Conservation (phyloP, 495 filamentous ascomycete genomes). For the Glarea lozoyensis region DNA sequence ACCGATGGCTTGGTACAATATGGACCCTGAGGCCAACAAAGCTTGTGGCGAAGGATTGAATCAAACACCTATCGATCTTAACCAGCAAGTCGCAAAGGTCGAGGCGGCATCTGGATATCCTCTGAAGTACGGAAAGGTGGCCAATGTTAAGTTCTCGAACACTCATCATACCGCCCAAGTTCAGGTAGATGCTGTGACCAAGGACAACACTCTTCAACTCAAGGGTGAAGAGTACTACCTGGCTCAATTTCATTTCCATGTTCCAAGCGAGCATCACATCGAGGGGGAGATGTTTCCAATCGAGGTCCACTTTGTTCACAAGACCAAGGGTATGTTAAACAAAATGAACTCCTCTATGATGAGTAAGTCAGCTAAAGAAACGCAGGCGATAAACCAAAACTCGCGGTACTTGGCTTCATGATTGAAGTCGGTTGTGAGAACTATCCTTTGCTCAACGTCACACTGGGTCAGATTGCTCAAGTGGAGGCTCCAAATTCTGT, state of each 20-base stretch:
- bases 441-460: constrained; percentile 40
- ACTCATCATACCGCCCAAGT: constrained; percentile 32
- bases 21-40: constrained; percentile 33
- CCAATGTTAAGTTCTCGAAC: constrained; percentile 14
- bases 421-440: constrained; percentile 42
- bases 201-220: constrained; percentile 20
- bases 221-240: background rate
- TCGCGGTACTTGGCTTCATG: constrained; percentile 50
- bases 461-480: constrained; percentile 40
- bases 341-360: constrained; percentile 12
- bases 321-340: constrained; percentile 37
- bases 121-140: constrained; percentile 47
- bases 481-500: constrained; percentile 47
- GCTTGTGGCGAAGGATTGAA: constrained; percentile 43
- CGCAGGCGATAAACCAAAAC: background rate
- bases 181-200: constrained; percentile 46
- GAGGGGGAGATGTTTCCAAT: constrained; percentile 46
- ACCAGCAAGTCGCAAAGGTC: constrained; percentile 21
- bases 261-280: constrained; percentile 58
- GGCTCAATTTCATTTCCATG: constrained; percentile 60
- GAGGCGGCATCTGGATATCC: constrained; percentile 27
- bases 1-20: constrained; percentile 49
- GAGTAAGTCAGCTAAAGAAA: background rate
- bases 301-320: constrained; percentile 61
- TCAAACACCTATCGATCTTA: constrained; percentile 55